These are phyloP conservation scores for Lippia alba DNA, from an alignment of 305 asterid species.

Conservation along the genomic window DNA sequence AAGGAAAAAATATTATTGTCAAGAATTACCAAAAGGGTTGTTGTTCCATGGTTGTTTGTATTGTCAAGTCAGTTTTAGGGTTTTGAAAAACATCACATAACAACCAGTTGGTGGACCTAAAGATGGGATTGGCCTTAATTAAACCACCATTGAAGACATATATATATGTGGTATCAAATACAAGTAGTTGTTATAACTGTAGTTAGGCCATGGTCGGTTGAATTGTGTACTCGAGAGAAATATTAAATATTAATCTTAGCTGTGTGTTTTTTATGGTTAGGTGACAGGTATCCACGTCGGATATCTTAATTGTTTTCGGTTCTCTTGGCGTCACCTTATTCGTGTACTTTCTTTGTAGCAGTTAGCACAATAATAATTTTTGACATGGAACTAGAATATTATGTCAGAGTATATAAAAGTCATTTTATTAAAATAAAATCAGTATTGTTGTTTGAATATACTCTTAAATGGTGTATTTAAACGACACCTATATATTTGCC, in stretches of 20 bases:
- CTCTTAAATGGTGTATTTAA: too few species aligned
- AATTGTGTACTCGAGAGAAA: constrained; percentile 15
- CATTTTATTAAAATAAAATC: too few species aligned
- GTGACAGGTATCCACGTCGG: constrained; percentile 11
- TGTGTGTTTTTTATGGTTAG: constrained; percentile 10
- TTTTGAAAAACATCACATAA: constrained; percentile 48
- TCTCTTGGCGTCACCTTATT: not conserved
- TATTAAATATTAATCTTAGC: constrained; percentile 22
- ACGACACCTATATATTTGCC: too few species aligned
- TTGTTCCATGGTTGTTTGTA: too few species aligned
- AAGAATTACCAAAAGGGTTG: constrained; percentile 30
- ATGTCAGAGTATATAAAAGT: too few species aligned
- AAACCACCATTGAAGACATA: constrained; percentile 39
- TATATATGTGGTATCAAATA: constrained; percentile 8
- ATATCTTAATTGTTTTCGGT: not conserved
- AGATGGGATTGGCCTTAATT: constrained; percentile 28
- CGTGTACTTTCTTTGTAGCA: too few species aligned
- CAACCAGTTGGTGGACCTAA: constrained; percentile 91
- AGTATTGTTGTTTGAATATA: too few species aligned
- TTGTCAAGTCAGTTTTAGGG: not conserved
- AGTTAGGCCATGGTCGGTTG: constrained; percentile 44
- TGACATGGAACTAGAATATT: too few species aligned
- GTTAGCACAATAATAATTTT: too few species aligned
- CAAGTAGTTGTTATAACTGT: constrained; percentile 41
- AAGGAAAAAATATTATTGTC: constrained; percentile 9